Evolutionary conservation across 306 rosid genomes (phyloP), one percentile per base, ranked within the genome.

Genomic region (Lotus japonicus): DNA sequence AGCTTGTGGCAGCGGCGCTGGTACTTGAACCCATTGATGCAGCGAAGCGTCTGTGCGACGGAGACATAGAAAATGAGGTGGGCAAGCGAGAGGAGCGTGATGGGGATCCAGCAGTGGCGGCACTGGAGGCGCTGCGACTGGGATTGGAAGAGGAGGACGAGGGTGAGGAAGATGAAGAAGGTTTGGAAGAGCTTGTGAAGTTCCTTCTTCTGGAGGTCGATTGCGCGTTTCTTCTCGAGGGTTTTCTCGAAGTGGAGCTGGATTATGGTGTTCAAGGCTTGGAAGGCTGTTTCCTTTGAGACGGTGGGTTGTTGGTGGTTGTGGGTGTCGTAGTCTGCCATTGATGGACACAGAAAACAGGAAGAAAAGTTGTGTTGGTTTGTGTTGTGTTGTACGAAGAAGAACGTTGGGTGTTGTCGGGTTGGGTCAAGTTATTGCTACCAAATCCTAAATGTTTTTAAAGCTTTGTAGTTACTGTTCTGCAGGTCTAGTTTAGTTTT

Each of bases 211-310:
- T 92, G 98, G 18, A 88, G 91, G 77, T 92, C 98, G 9, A 92
- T 90, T 70, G 98, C 72, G 0, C 88, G 81, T 58, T 89, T 92
- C 83, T 92, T 87, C 80, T 89, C 98, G 0, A 92, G 89, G 68
- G 95, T 87, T 72, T 92, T 89, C 92, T 92, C 92, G 81, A 92
- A 92, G 50, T 92, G 98, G 71, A 92, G 98, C 58, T 90, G 97
- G 74, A 92, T 81, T 39, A 90, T 86, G 13, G 96, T 88, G 91
- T 90, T 92, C 4, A 92, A 16, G 1, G 98, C 97, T 57, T 90
- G 89, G 3, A 92, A 54, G 0, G 94, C 92, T 31, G 87, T 84
- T 12, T 89, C 98, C 38, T 83, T 86, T 0, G 91, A 78, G 31
- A 57, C 77, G 84, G 77, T 75, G 80, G 0, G 83, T 68, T 77